Base-by-base conservation (phyloP, 129 eudicot genomes). In the Flaveria trinervia region DNA sequence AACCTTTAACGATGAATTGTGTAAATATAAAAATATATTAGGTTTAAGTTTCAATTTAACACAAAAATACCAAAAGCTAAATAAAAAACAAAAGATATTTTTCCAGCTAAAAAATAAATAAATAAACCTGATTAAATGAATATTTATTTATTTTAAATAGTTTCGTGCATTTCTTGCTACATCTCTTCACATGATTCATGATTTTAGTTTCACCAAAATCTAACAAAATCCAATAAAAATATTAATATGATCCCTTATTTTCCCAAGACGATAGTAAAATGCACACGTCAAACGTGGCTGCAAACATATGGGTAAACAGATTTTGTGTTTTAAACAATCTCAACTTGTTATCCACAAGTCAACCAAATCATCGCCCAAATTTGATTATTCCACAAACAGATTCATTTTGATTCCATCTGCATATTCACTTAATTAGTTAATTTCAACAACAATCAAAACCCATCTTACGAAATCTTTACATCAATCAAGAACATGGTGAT, bases 271-370 rank as follows among this genome's bases (percentile, higher is more conserved):
- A 28, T 55, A 52, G 33, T 57, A 30, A 71, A n/a, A 72, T 41
- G 20, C 39, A 23, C 65, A 44, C 7, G 23, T 44, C 25, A 26
- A 2, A 59, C 16, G 46, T 77, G 81, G 75, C 69, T 41, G 64
- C 64, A 26, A 70, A 59, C 13, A 26, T 23, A 79, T 22, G 67
- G 68, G 57, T 64, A 4, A 23, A 65, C 1, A 41, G 73, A 41
- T 80, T 65, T 20, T 45, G 22, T 51, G 46, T 64, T 45, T 9
- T 23, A 68, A 77, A 69, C 50, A 77, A 69, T 45, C 49, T 16
- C 78, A 79, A 62, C 65, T 50, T 72, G 43, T 10, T 64, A 39
- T 65, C 10, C 5, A 68, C 56, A 79, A 73, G 74, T 79, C 83
- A 73, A 80, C 18, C 77, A 9, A 51, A 43, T 68, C 69, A 43